A percentile compares a stretch with the other conserved stretches of the same genome.
Evolutionary conservation across 2,329 filamentous ascomycete genomes (phyloP).

Genomic region (Cordyceps tenuipes): DNA sequence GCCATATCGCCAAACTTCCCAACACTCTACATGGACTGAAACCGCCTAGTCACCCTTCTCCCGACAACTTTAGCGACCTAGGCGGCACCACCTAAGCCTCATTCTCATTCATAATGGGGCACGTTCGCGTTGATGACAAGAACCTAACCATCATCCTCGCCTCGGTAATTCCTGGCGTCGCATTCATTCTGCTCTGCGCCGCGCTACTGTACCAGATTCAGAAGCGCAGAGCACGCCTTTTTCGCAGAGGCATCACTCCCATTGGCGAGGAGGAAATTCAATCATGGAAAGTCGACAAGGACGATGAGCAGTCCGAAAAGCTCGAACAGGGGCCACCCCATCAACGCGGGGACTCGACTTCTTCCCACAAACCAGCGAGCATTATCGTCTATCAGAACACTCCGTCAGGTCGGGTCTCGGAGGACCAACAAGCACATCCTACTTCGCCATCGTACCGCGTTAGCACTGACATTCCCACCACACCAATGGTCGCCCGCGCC

Average conservation of each 20-base stretch:
- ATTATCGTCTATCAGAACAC: conserved; percentile 44
- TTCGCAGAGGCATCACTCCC: conserved; percentile 49
- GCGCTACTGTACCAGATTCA: conserved; percentile 32
- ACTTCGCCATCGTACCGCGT: conserved; percentile 29
- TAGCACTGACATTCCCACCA: conserved; percentile 38
- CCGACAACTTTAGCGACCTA: not conserved
- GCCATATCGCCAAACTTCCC: not conserved
- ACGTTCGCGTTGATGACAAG: not conserved
- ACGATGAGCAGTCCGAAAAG: conserved; percentile 24
- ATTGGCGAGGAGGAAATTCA: conserved; percentile 59
- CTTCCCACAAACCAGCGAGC: conserved; percentile 39
- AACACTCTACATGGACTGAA: not conserved
- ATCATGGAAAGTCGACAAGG: conserved; percentile 45
- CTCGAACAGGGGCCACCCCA: conserved; percentile 14
- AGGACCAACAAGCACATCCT: conserved; percentile 21
- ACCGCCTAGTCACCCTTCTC: not conserved
- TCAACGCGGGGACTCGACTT: conserved; percentile 19
- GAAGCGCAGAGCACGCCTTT: conserved; percentile 34
- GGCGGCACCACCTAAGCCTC: not conserved
- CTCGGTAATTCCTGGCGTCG: conserved; percentile 38
- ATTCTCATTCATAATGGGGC: conserved; percentile 4
- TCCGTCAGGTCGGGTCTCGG: conserved; percentile 18
- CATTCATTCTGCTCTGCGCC: conserved; percentile 26
- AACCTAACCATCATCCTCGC: conserved; percentile 42
- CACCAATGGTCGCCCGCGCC: conserved; percentile 48